Evolutionary conservation across 768 basidiomycete genomes (phyloP).

Genomic region (Auriculariales sp.): DNA sequence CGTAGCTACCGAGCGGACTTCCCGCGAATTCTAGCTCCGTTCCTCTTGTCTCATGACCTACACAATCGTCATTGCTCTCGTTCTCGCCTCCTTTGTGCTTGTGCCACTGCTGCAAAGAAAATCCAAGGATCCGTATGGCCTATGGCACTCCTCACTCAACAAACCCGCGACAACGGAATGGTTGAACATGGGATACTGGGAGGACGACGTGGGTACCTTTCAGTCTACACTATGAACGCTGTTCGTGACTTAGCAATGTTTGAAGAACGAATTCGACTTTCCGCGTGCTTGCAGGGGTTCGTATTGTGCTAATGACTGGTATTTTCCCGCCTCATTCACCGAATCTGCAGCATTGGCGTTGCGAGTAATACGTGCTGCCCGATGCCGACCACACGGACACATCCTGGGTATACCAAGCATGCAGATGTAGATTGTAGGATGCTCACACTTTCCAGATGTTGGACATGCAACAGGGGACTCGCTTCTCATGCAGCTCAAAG

Average conservation of each 20-base stretch:
- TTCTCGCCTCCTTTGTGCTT: too few species aligned
- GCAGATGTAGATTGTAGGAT: neutral
- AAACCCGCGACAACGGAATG: slow-evolving; percentile 40
- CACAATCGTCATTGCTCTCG: too few species aligned
- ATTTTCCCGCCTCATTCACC: neutral
- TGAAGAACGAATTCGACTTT: slow-evolving; percentile 32
- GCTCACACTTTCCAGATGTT: slow-evolving; percentile 29
- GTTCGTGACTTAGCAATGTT: neutral
- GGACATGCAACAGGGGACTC: slow-evolving; percentile 61
- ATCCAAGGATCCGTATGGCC: slow-evolving; percentile 35
- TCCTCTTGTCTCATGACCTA: too few species aligned
- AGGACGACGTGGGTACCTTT: slow-evolving; percentile 19
- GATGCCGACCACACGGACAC: slow-evolving; percentile 24
- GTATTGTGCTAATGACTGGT: neutral
- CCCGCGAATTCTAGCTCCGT: too few species aligned
- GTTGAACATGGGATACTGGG: slow-evolving; percentile 63
- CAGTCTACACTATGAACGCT: neutral
- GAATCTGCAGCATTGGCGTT: slow-evolving; percentile 30
- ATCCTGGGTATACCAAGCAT: slow-evolving; percentile 33
- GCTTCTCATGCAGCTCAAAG: slow-evolving; percentile 35
- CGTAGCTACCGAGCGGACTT: too few species aligned
- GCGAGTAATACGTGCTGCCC: slow-evolving; percentile 30
- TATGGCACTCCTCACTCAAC: slow-evolving; percentile 44
- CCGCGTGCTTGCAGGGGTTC: slow-evolving; percentile 48
- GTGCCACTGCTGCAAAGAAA: slow-evolving; percentile 3